Base-by-base conservation (phyloP, 2,329 filamentous ascomycete species). In the Talaromyces piceae region DNA sequence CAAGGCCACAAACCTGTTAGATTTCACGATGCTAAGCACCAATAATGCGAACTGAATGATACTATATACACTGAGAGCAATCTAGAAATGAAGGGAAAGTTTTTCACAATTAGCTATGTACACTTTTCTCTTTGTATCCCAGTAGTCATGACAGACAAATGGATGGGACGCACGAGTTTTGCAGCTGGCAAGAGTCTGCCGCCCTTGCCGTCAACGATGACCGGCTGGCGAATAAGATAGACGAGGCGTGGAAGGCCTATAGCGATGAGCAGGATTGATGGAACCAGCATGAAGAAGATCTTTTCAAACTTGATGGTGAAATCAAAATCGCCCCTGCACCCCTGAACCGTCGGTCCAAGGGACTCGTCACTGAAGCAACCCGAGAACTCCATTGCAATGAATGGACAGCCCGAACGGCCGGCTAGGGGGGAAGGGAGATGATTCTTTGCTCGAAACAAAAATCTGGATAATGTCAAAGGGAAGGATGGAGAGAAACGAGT, bases 251-350 rank as follows among this genome's bases (percentile, higher is more conserved):
- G 31, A 39, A 48, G 33, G 16, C 22, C 30, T 11, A 47, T 39
- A n/a, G 45, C 45, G n/a, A 47, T 47, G n/a, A 48, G 28, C 16
- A 48, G 23, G 16, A 11, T 39, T 5, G 33, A 25, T 39, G 46
- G 46, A 41, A 48, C 22, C 33, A 48, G 9, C 16, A 28, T 39
- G n/a, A 41, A 41, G 22, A 30, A 48, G 11, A 48, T 41, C 33
- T 41, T 48, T 28, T 48, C 46, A 28, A 48, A 48, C 33, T 39
- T 48, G 33, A 48, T 48, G 2, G 46, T 48, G 33, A 48, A 48
- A 41, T 48, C 46, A 30, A 48, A 48, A 27, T 48, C 23, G 33
- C 23, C 46, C 25, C 46, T 39, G 23, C 46, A 48, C 23, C 31
- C 46, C 22, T 48, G 20, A 28, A 48, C 46, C 22, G 46, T 48